Evolutionary conservation across 1,284 basidiomycete species (phyloP).

Genomic region (Pseudozyma sp.): DNA sequence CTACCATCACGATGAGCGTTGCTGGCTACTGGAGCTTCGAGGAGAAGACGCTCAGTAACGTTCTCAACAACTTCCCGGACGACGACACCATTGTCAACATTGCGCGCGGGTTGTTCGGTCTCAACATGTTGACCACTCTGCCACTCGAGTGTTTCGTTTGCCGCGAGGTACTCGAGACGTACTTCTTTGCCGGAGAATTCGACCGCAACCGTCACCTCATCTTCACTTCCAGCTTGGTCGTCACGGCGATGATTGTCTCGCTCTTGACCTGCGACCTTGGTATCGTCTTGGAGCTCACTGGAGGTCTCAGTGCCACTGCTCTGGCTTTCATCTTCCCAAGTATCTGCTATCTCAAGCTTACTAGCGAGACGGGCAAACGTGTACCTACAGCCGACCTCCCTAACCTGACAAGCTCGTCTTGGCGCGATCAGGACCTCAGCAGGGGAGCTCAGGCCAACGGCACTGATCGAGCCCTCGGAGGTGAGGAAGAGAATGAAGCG

Average conservation of each 20-base stretch:
- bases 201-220: slow-evolving; percentile 79
- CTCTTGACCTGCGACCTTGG: slow-evolving; percentile 95
- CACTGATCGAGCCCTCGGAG: slow-evolving; percentile 1
- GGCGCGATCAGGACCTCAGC: slow-evolving; percentile 14
- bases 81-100: slow-evolving; percentile 73
- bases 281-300: slow-evolving; percentile 96
- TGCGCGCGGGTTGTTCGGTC: slow-evolving; percentile 91
- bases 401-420: slow-evolving; percentile 30
- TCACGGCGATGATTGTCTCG: slow-evolving; percentile 85
- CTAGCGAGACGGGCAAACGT: slow-evolving; percentile 51
- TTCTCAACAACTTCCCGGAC: slow-evolving; percentile 68
- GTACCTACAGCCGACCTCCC: slow-evolving; percentile 41
- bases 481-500: slow-evolving; percentile 21
- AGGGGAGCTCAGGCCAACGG: background rate
- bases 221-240: slow-evolving; percentile 87
- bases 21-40: slow-evolving; percentile 94
- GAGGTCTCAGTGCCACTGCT: slow-evolving; percentile 91
- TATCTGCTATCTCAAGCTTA: slow-evolving; percentile 66
- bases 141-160: slow-evolving; percentile 94
- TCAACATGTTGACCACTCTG: slow-evolving; percentile 98
- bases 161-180: slow-evolving; percentile 76
- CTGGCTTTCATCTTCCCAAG: slow-evolving; percentile 83
- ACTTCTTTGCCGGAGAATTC: slow-evolving; percentile 59
- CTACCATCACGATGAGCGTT: slow-evolving; percentile 76
- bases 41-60: slow-evolving; percentile 80